Evolutionary conservation across 2,329 filamentous ascomycete genomes (phyloP).

Genomic region (Verticillium isaacii): DNA sequence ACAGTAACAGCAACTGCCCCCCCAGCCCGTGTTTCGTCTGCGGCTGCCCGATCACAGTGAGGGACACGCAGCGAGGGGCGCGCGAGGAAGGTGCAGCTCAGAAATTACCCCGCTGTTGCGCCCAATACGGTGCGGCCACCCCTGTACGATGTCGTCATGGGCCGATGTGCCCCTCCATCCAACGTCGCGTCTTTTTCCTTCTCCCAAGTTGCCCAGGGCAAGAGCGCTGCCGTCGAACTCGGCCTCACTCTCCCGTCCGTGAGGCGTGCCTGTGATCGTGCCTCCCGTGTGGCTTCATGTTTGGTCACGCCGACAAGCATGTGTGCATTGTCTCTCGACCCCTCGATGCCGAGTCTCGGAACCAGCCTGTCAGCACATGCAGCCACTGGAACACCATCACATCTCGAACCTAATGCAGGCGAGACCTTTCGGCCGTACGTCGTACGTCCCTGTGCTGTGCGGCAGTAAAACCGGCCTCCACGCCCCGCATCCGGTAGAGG

Average conservation of each 20-base stretch:
- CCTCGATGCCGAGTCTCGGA: background rate
- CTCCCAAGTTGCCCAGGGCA: background rate
- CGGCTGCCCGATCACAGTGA: background rate
- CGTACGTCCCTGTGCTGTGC: background rate
- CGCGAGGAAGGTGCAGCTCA: background rate
- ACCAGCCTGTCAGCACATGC: background rate
- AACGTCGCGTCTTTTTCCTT: background rate
- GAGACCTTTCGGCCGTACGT: background rate
- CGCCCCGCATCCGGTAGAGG: background rate
- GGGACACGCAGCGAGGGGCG: background rate
- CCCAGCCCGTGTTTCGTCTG: background rate
- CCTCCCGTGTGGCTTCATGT: too few species aligned
- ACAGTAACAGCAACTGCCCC: background rate
- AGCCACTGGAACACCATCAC: background rate
- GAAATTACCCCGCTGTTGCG: background rate
- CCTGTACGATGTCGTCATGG: background rate
- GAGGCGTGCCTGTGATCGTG: too few species aligned
- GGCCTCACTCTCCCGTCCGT: background rate
- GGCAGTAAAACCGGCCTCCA: background rate
- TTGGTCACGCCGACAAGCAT: too few species aligned
- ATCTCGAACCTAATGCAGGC: background rate
- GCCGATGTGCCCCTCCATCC: background rate
- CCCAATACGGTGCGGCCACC: background rate
- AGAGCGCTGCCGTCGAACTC: background rate
- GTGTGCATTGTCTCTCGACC: background rate